Evolutionary conservation across 2,329 filamentous ascomycete species (phyloP), one percentile per base, ranked within the genome.

Genomic region (Fusarium verrucosum): DNA sequence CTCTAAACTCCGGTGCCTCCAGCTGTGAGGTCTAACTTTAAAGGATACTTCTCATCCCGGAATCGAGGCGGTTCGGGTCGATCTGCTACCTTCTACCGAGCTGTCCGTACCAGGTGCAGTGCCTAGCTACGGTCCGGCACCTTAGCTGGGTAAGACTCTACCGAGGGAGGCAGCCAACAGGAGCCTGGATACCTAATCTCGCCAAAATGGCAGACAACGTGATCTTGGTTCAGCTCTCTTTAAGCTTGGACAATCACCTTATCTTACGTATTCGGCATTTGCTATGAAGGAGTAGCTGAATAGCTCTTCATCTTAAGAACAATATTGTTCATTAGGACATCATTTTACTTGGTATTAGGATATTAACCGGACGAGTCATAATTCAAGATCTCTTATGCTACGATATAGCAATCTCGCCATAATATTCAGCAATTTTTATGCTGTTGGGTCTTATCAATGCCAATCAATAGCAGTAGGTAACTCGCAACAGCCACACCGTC

Each of bases 201-300:
- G 63, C 55, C 45, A 70, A 70, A 60, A 45, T 60, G 38, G 22
- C 33, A 50, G 45, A 61, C 50, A 65, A 68, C 59, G 50, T 58
- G 64, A 51, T 45, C 54, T 17, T 51, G 26, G 36, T 53, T 67
- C 59, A 47, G 37, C 42, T 50, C 37, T 50, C 7, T 23, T 47
- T 35, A 20, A 47, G 60, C 43, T 58, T 55, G 16, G 38, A 36
- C 14, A 25, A 60, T 56, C 44, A 67, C 32, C 40, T 20, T 44
- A 42, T 52, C 6, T 36, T 41, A 8, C 36, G 22, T 61, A 28
- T 26, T 46, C 20, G 25, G 20, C n/a, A 35, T 17, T 52, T 47
- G 8, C 25, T 50, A 25, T 30, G 7, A 22, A 14, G 6, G 16
- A 36, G 6, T 25, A n/a, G 23, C 10, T 42, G 3, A 9, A 32